Evolutionary conservation across 1,284 basidiomycete species (phyloP), one percentile per base, ranked within the genome.

Genomic region (Phlebopus sp.): DNA sequence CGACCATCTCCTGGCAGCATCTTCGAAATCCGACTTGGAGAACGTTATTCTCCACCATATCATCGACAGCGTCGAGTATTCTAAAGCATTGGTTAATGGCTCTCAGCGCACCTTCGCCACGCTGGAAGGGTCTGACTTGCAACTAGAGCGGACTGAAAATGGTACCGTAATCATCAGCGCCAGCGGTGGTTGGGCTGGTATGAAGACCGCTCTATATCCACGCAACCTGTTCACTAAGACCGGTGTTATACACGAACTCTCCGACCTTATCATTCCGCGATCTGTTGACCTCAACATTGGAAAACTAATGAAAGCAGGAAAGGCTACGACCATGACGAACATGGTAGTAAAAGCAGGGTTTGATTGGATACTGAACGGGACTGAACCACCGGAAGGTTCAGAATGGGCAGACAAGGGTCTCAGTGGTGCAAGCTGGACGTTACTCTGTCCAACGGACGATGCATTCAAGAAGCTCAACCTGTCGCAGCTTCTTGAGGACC

Each of bases 401-500:
- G 66, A 69, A 7, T 85, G 81, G 80, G 76, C 75, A 8, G 74
- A 81, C 18, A 62, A 69, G 37, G 77, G 72, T 25, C 59, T 77
- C 18, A 63, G 68, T 25, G 70, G 76, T 52, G 66, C 72, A 40
- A 74, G 90, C 52, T 88, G 87, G 88, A 94, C 91, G 1, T 66
- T 99, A 1, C 76, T 99, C 4, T 91, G 90, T 56, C 97, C 97
- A 1, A 85, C 83, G 1, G 97, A 99, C 61, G 84, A 87, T 50
- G 94, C 96, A 0, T 97, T 98, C 75, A 87, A 92, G 55, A 73
- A 79, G n/a, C 69, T 90, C 60, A 96, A 99, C 67, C 69, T 98
- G 42, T 93, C 93, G 0, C 69, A 75, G 50, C 77, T 97, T 47
- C 84, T 87, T 52, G 74, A 78, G 23, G 78, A 93, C 61, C 58